Base-by-base conservation (phyloP, 768 basidiomycete species). In the Rhodotorula taiwanensis region DNA sequence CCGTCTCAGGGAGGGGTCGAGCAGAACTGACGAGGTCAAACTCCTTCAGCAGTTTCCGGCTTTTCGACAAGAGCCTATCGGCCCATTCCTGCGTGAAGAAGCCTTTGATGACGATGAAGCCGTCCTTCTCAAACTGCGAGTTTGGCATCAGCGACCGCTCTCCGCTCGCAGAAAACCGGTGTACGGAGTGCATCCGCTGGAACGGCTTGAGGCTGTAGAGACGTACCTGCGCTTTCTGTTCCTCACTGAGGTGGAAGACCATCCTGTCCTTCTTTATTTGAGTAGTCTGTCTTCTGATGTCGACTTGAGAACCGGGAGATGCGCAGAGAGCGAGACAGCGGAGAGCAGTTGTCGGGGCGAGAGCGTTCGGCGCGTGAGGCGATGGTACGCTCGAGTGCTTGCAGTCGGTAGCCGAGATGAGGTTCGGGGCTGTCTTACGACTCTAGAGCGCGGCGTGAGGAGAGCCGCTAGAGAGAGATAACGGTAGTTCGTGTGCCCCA, bases 41-140 rank as follows among this genome's bases (percentile, higher is more conserved):
- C 27, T 87, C 82, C n/a, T 83, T 80, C 25, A 97, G 79, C 21
- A 98, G 80, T 65, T 84, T 76, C 66, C 84, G 85, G 3, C 91
- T 82, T n/a, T 87, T 84, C 21, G 71, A 73, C 15, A 94, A 77
- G 36, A 98, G 82, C 21, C 79, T 79, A 16, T 77, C 72, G 0
- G 85, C 81, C 44, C 87, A 83, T 15, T 80, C 78, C n/a, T 72
- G 60, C 10, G 77, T 74, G 55, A 93, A 79, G 76, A 98, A 98
- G 18, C 76, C 76, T 0, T 86, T 86, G 45, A 99, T 72, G 57
- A 89, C 76, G 45, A 70, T 41, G 42, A 55, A 64, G 11, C 69
- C 69, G 27, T 70, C 62, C 20, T 23, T n/a, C 33, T 64, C 69
- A 30, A 70, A 70, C 69, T 70, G 53, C 9, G n/a, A n/a, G n/a